Base-by-base conservation (phyloP, 306 rosid genomes). In the Fragaria ananassa region DNA sequence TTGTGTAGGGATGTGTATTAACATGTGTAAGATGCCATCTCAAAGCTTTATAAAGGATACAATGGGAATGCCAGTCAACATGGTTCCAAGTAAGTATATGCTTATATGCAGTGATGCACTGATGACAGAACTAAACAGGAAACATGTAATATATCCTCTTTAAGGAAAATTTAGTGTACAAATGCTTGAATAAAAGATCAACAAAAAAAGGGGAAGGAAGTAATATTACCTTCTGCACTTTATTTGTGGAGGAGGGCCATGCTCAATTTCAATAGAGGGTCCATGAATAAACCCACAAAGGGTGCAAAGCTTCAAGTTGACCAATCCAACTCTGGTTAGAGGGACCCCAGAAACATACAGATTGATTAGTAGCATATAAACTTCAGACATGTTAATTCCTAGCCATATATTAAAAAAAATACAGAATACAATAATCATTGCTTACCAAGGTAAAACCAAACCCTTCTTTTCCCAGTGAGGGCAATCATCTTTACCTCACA, bases 1-100 rank as follows among this genome's bases (percentile, higher is more conserved):
- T 66, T 96, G 97, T 81, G 93, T 81, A 39, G 99, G 98, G 50
- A 88, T 96, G 96, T 96, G 99, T 74, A 81, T 67, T 49, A 96
- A 93, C 83, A 91, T 92, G 50, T 96, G 99, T 80, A 96, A 92
- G 80, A 80, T 89, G 76, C 98, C 99, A 76, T 77, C 90, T 80
- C 99, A 92, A 70, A 67, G 86, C 18, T 93, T 91, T 79, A 81
- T 96, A 57, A 92, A 92, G 86, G 87, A 88, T 76, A 79, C 97
- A 57, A 65, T 92, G 21, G 97, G 99, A 61, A 62, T 88, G 88
- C 86, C 99, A 4, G 75, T 96, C 78, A 89, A 80, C 89, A 92
- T 92, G 98, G 91, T 88, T 39, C 99, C 98, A 41, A 96, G 98
- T 96, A 88, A 86, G 98, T 81, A 61, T 79, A 44, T 53, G 35